These are phyloP conservation scores for Sicyos edulis DNA, from an alignment of 306 rosid genomes.

Conservation along the genomic window DNA sequence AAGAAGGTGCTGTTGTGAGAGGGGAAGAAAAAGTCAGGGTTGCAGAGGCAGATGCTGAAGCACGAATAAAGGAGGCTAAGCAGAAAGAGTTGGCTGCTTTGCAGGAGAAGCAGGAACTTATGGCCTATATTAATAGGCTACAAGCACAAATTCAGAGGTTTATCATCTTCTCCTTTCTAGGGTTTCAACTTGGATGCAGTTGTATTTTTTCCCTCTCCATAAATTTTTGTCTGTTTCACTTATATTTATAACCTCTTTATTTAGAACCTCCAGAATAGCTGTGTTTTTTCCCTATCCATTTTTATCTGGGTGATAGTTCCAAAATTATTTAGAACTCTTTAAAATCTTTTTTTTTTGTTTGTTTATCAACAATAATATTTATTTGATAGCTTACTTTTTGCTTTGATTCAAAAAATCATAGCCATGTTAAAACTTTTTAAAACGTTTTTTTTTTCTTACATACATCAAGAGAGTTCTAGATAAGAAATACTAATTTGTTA, in stretches of 20 bases:
- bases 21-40: slow-evolving; percentile 92
- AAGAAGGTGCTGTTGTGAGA: slow-evolving; percentile 79
- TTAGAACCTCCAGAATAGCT: too few species aligned
- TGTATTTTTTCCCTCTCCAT: background rate
- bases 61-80: slow-evolving; percentile 70
- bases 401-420: too few species aligned
- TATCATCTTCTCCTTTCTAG: slow-evolving; percentile 10
- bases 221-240: too few species aligned
- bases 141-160: slow-evolving; percentile 92
- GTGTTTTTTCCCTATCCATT: too few species aligned
- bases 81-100: slow-evolving; percentile 60
- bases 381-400: too few species aligned
- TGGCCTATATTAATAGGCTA: slow-evolving; percentile 67
- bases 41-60: slow-evolving; percentile 66
- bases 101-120: slow-evolving; percentile 82
- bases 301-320: too few species aligned
- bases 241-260: too few species aligned
- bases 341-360: too few species aligned
- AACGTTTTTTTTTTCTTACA: background rate
- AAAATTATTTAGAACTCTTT: too few species aligned
- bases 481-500: background rate
- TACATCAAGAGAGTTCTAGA: too few species aligned
- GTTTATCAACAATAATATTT: too few species aligned
- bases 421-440: too few species aligned
- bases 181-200: background rate